Evolutionary conservation across 75 land plant species (phyloP).

Genomic region (Adiantum capillusveneris): DNA sequence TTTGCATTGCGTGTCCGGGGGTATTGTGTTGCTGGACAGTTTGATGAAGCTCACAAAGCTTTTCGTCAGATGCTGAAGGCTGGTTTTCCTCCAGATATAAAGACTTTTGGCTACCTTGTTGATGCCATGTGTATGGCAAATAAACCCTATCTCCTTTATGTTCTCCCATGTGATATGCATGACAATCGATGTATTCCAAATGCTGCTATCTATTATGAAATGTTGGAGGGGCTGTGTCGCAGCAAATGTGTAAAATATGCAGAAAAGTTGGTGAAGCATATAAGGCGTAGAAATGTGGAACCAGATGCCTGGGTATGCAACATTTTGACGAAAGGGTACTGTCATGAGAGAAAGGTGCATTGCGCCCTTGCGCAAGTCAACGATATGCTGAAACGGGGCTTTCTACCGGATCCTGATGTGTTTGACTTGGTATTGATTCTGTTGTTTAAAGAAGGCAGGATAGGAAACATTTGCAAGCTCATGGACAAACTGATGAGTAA

Average conservation of each 20-base stretch:
- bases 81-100: conserved; percentile 27
- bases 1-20: neutral
- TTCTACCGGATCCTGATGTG: conserved; percentile 28
- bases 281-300: conserved; percentile 11
- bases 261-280: conserved; percentile 18
- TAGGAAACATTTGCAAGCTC: conserved; percentile 16
- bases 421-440: conserved; percentile 36
- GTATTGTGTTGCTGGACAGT: neutral
- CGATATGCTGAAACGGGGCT: conserved; percentile 28
- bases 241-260: conserved; percentile 28
- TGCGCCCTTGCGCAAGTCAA: conserved; percentile 22
- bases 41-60: conserved; percentile 29
- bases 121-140: conserved; percentile 38
- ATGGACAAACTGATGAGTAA: conserved; percentile 22
- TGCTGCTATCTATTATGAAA: neutral
- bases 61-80: conserved; percentile 38
- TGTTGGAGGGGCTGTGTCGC: neutral
- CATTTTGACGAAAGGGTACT: conserved; percentile 18
- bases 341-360: conserved; percentile 19
- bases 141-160: neutral
- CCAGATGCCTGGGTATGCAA: conserved; percentile 30
- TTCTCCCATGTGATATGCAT: neutral
- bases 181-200: neutral
- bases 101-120: conserved; percentile 28
- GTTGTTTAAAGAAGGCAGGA: conserved; percentile 34